Base-by-base conservation (phyloP, 78 protist species). In the Ministeria vibrans region DNA sequence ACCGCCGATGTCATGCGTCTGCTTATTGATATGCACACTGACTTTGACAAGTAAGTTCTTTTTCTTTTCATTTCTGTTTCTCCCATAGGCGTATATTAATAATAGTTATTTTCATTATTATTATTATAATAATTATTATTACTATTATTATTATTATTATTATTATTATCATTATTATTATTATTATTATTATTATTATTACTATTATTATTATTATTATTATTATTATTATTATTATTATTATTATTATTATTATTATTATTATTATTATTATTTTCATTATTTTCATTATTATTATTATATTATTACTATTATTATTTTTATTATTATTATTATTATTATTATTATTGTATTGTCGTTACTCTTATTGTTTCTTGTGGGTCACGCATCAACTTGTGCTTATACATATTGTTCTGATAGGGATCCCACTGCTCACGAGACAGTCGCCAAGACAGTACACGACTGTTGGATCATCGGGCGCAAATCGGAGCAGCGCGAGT, bases 381-480 rank as follows among this genome's bases (percentile, higher is more conserved):
- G n/a, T n/a, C n/a, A n/a, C n/a, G n/a, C n/a, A n/a, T n/a, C n/a
- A n/a, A n/a, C n/a, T n/a, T n/a, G n/a, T n/a, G n/a, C n/a, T n/a
- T n/a, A n/a, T n/a, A n/a, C n/a, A n/a, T n/a, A n/a, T n/a, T n/a
- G n/a, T n/a, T n/a, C n/a, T n/a, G n/a, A n/a, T n/a, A n/a, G n/a
- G n/a, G n/a, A n/a, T n/a, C n/a, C n/a, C n/a, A 18, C 13, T 18
- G 13, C 59, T 18, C 30, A 64, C 45, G 92, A 89, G 75, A 36
- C 79, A 1, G 44, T 43, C 32, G 80, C 82, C 4, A 68, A 77
- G 28, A 82, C 87, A 13, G 71, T 55, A 30, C 32, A 49, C 34
- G 92, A 85, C 53, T 2, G 86, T 6, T 89, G 92, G 92, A 79
- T 89, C 2, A 86, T 85, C 43, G 92, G 87, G n/a, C 64, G 72